These are phyloP conservation scores for Agrostemma githago DNA, from an alignment of 148 eudicot species.

Conservation along the genomic window DNA sequence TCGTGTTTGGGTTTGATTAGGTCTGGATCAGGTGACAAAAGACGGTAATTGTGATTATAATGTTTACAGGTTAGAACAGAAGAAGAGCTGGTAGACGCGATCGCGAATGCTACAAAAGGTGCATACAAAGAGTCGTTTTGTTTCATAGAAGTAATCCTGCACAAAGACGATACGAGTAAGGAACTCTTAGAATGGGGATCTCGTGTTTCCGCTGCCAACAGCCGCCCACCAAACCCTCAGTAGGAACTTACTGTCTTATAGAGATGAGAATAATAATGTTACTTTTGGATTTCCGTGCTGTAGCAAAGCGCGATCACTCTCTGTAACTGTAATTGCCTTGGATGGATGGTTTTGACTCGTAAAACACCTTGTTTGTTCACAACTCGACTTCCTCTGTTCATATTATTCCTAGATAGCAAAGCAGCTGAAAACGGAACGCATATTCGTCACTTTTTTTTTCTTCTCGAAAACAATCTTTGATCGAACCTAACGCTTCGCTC, in stretches of 20 bases:
- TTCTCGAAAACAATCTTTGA: too few species aligned
- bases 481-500: too few species aligned
- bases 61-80: slow-evolving; percentile 52
- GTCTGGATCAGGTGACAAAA: neutral
- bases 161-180: slow-evolving; percentile 78
- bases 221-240: slow-evolving; percentile 76
- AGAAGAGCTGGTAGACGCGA: slow-evolving; percentile 59
- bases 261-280: neutral
- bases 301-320: too few species aligned
- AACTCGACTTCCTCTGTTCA: neutral
- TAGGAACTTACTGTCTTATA: slow-evolving; percentile 10
- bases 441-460: too few species aligned
- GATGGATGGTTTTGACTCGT: neutral
- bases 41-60: neutral
- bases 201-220: slow-evolving; percentile 70
- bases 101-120: slow-evolving; percentile 41
- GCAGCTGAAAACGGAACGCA: neutral
- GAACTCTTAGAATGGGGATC: slow-evolving; percentile 85
- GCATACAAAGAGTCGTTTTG: slow-evolving; percentile 54
- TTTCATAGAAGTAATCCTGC: slow-evolving; percentile 70
- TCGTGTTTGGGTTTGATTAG: too few species aligned
- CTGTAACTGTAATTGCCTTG: too few species aligned
- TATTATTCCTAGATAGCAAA: too few species aligned
- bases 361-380: neutral
- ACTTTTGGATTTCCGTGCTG: too few species aligned